Evolutionary conservation across 192 early-diverging fungal species (phyloP).

Genomic region (Umbelopsis sp.): DNA sequence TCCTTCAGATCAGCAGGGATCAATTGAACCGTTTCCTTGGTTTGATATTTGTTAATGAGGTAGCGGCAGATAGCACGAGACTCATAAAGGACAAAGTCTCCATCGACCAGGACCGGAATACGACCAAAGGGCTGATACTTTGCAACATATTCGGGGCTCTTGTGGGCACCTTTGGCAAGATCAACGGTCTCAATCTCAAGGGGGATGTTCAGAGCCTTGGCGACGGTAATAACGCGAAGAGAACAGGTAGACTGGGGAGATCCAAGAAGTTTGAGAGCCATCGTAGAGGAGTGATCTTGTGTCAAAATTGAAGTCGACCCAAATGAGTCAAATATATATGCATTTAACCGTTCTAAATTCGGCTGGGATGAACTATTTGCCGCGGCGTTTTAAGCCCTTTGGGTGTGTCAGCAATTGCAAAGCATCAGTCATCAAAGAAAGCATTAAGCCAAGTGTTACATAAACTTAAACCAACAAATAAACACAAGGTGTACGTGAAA

Average conservation of each 20-base stretch:
- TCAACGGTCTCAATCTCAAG: slow-evolving; percentile 32
- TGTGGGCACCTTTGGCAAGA: slow-evolving; percentile 37
- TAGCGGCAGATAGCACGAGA: slow-evolving; percentile 45
- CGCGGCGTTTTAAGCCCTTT: no score
- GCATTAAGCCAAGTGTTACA: neutral
- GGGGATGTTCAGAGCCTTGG: slow-evolving; percentile 37
- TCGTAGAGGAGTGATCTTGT: neutral
- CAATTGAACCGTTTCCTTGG: slow-evolving; percentile 23
- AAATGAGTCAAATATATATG: neutral
- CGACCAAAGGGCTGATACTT: slow-evolving; percentile 44
- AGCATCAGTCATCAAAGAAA: neutral
- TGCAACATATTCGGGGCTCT: slow-evolving; percentile 30
- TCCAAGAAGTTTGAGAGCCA: slow-evolving; percentile 30
- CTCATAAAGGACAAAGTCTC: slow-evolving; percentile 33
- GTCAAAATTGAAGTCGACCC: neutral
- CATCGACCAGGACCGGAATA: slow-evolving; percentile 45
- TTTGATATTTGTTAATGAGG: slow-evolving; percentile 31
- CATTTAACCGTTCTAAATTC: neutral
- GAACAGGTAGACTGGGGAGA: slow-evolving; percentile 25
- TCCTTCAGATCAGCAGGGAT: slow-evolving; percentile 32
- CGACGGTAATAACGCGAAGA: slow-evolving; percentile 24
- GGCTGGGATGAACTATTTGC: no score
- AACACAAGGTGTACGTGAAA: no score
- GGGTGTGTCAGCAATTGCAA: no score
- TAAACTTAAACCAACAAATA: no score